Conservation (phyloP, 441 rosid species). For the Bruguiera hainesii region DNA sequence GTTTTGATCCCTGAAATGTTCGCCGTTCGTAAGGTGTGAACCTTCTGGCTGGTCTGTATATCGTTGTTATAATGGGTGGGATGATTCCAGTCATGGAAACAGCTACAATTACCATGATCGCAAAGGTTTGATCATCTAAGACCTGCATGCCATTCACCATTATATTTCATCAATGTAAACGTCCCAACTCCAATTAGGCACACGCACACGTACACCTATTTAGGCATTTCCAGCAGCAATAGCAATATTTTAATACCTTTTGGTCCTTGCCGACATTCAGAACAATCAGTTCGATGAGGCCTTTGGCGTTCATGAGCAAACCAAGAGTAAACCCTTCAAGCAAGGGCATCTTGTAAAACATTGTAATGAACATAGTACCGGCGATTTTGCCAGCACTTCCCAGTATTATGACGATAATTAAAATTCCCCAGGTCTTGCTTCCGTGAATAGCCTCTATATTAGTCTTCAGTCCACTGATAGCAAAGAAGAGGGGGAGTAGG, state of each 20-base stretch:
- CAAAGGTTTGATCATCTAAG: conserved; percentile 33
- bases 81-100: conserved; percentile 40
- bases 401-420: conserved; percentile 6
- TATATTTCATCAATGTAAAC: too few relatives aligned
- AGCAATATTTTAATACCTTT: conserved; percentile 13
- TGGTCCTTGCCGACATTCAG: conserved; percentile 30
- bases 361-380: conserved; percentile 21
- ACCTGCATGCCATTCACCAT: conserved; percentile 24
- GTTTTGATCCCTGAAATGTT: conserved; percentile 30
- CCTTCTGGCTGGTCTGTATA: conserved; percentile 22
- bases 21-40: conserved; percentile 22
- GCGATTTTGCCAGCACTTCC: conserved; percentile 26
- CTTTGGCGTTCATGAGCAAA: conserved; percentile 42
- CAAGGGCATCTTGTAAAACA: conserved; percentile 1
- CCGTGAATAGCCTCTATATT: background rate
- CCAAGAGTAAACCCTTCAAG: conserved; percentile 32
- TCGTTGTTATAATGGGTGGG: conserved; percentile 29
- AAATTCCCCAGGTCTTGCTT: background rate
- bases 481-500: conserved; percentile 25
- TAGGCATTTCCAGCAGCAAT: too few relatives aligned
- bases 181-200: too few relatives aligned
- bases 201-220: too few relatives aligned
- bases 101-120: conserved; percentile 26
- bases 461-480: conserved; percentile 19
- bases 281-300: conserved; percentile 29